Conservation (phyloP, 129 eudicot genomes). For the Logfia minima region DNA sequence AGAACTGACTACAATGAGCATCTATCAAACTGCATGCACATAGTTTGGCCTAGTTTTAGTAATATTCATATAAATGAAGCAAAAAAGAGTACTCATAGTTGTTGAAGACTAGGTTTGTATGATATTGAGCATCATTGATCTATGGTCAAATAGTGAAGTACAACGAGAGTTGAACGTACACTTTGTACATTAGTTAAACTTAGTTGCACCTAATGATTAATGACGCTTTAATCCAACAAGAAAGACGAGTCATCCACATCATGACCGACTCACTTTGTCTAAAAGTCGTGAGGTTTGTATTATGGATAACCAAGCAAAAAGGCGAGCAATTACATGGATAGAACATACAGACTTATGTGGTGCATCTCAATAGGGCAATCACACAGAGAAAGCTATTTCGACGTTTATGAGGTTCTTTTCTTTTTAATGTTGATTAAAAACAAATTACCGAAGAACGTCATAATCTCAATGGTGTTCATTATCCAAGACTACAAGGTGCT, state of each 20-base stretch:
- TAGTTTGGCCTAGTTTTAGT: conserved; percentile 6
- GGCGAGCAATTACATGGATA: conserved; percentile 8
- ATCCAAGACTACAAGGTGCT: conserved; percentile 23
- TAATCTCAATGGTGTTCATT: conserved; percentile 4
- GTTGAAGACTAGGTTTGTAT: neutral
- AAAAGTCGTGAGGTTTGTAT: neutral
- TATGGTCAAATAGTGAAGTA: neutral
- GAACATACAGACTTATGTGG: neutral
- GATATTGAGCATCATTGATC: neutral
- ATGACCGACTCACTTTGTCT: neutral
- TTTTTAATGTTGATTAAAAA: neutral
- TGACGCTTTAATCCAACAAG: conserved; percentile 22
- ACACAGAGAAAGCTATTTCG: neutral
- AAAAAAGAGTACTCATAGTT: neutral
- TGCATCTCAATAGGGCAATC: neutral
- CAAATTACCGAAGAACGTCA: conserved; percentile 21
- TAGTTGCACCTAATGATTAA: neutral
- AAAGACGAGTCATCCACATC: conserved; percentile 13
- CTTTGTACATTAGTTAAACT: neutral
- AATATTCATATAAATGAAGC: neutral
- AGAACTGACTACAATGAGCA: neutral
- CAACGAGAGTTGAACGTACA: neutral
- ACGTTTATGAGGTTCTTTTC: conserved; percentile 9
- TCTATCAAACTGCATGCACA: neutral
- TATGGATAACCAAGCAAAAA: neutral